Conservation (phyloP, 352 stramenopile species). For the Elongisporangium undulatum region DNA sequence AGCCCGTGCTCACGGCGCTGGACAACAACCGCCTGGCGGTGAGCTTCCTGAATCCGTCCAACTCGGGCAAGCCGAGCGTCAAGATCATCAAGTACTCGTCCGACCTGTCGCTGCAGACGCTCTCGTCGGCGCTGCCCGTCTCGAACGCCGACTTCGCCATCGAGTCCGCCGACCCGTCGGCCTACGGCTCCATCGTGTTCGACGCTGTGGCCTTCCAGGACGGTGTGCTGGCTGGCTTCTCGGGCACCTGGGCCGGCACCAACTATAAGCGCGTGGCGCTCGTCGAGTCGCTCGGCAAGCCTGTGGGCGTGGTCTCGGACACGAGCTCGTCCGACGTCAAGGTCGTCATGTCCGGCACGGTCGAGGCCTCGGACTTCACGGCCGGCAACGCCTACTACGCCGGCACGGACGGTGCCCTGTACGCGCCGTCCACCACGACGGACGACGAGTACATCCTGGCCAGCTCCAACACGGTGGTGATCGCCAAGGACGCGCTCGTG, state of each 20-base stretch:
- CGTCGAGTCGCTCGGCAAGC: slow-evolving; percentile 66
- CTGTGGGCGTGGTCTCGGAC: slow-evolving; percentile 68
- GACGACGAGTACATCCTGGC: slow-evolving; percentile 58
- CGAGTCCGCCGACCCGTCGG: slow-evolving; percentile 42
- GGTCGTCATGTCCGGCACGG: slow-evolving; percentile 56
- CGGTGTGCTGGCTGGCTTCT: slow-evolving; percentile 53
- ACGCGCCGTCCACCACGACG: slow-evolving; percentile 38
- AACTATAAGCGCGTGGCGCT: slow-evolving; percentile 69
- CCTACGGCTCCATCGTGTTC: slow-evolving; percentile 44
- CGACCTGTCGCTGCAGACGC: slow-evolving; percentile 43
- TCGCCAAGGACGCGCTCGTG: slow-evolving; percentile 74
- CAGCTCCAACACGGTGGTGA: slow-evolving; percentile 64
- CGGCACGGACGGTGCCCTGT: slow-evolving; percentile 56
- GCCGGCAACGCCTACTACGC: slow-evolving; percentile 63
- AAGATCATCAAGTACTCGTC: slow-evolving; percentile 66
- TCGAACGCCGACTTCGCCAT: slow-evolving; percentile 72
- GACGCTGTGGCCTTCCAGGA: slow-evolving; percentile 49
- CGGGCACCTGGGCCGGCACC: slow-evolving; percentile 41
- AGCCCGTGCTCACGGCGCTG: slow-evolving; percentile 50
- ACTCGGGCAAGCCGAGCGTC: slow-evolving; percentile 65
- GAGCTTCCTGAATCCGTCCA: slow-evolving; percentile 73
- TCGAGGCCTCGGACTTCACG: slow-evolving; percentile 37
- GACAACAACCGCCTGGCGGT: slow-evolving; percentile 51
- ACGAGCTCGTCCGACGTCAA: slow-evolving; percentile 43
- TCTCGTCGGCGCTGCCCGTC: slow-evolving; percentile 58